Evolutionary conservation across 2,329 filamentous ascomycete genomes (phyloP).

Genomic region (Leptographium procerum): DNA sequence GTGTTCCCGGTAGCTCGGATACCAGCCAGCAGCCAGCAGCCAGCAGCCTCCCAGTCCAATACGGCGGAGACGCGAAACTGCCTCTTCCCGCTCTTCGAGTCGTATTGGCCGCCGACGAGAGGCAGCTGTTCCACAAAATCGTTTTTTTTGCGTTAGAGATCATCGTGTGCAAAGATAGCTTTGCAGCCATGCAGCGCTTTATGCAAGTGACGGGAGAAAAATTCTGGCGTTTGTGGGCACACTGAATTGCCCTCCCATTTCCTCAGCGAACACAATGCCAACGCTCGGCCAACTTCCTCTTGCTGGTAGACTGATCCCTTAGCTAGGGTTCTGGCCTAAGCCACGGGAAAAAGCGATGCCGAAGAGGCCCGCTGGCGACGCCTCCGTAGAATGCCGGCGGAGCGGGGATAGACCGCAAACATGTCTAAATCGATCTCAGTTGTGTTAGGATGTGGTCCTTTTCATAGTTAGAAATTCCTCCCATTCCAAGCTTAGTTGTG

Average conservation of each 20-base stretch:
- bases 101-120: neutral
- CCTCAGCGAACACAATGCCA: neutral
- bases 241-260: neutral
- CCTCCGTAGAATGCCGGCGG: conserved; percentile 2
- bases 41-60: conserved; percentile 10
- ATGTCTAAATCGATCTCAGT: conserved; percentile 3
- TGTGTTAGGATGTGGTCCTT: conserved; percentile 3
- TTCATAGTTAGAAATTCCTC: neutral
- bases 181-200: neutral
- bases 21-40: conserved; percentile 7
- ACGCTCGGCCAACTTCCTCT: conserved; percentile 2
- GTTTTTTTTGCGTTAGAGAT: conserved; percentile 8
- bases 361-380: conserved; percentile 1
- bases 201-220: conserved; percentile 1
- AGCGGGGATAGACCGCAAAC: conserved; percentile 2
- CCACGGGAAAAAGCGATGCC: conserved; percentile 3
- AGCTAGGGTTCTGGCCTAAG: neutral
- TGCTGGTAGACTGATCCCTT: neutral
- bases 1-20: conserved; percentile 7
- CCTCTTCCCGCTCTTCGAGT: neutral
- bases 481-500: conserved; percentile 4
- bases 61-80: conserved; percentile 3
- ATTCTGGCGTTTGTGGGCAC: neutral
- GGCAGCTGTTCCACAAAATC: conserved; percentile 1
- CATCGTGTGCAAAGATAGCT: conserved; percentile 6